A percentile compares a stretch with the other conserved stretches of the same genome.
Conservation (phyloP, 192 early-diverging fungal genomes). For the Rhizophagus sp. region DNA sequence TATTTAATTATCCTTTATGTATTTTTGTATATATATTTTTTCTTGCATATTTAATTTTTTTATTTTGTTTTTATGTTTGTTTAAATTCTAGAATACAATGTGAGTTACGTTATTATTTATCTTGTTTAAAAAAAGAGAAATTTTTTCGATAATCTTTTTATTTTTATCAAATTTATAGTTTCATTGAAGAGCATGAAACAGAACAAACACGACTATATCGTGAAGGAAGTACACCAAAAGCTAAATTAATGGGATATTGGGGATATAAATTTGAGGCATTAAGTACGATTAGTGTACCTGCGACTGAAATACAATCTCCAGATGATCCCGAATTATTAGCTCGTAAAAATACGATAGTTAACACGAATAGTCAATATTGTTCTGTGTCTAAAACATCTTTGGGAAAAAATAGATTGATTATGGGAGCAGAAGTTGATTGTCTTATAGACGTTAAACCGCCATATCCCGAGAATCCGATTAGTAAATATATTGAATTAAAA, state of each 20-base stretch:
- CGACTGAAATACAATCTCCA: slow-evolving; percentile 40
- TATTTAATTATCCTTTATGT: background rate
- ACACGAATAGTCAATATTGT: slow-evolving; percentile 90
- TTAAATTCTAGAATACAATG: slow-evolving; percentile 23
- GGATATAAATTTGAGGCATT: slow-evolving; percentile 91
- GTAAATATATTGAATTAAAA: slow-evolving; percentile 87
- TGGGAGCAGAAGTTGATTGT: slow-evolving; percentile 96
- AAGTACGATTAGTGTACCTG: slow-evolving; percentile 61
- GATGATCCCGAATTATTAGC: slow-evolving; percentile 47
- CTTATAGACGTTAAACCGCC: slow-evolving; percentile 49
- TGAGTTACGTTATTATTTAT: background rate
- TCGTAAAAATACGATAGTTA: slow-evolving; percentile 53
- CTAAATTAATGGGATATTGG: slow-evolving; percentile 78
- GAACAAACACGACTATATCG: slow-evolving; percentile 40
- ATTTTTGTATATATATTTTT: background rate
- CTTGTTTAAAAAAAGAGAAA: background rate
- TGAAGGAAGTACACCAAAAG: slow-evolving; percentile 46
- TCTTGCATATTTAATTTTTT: background rate
- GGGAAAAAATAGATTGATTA: slow-evolving; percentile 65
- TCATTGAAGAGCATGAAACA: slow-evolving; percentile 73
- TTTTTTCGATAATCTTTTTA: background rate
- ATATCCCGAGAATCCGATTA: slow-evolving; percentile 49
- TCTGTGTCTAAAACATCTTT: slow-evolving; percentile 80
- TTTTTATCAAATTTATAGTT: slow-evolving; percentile 54
- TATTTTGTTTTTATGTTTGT: slow-evolving; percentile 5